Conservation (phyloP, 2,329 filamentous ascomycete species). For the Tolypocladium pustulatum region DNA sequence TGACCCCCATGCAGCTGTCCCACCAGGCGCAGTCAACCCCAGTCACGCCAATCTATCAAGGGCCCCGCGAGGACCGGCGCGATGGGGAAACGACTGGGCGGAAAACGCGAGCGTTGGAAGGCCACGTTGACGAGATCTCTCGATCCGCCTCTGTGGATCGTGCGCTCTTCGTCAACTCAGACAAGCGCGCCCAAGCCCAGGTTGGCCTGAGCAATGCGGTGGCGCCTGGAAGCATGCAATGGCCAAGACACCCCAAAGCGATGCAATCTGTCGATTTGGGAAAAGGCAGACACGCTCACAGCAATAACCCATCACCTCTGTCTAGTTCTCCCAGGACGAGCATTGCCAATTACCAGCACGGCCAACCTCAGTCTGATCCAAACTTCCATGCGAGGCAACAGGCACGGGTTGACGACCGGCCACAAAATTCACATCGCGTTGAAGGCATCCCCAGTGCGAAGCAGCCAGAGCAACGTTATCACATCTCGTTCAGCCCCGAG, state of each 20-base stretch:
- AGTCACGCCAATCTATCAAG: slow-evolving; percentile 26
- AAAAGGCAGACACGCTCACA: slow-evolving; percentile 15
- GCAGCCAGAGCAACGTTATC: neutral
- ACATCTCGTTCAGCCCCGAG: neutral
- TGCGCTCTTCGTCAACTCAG: slow-evolving; percentile 44
- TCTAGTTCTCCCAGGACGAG: slow-evolving; percentile 24
- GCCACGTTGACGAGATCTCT: slow-evolving; percentile 32
- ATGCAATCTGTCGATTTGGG: slow-evolving; percentile 33
- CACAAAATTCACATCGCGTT: slow-evolving; percentile 35
- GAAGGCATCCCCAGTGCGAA: slow-evolving; percentile 13
- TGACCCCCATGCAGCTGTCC: slow-evolving; percentile 16
- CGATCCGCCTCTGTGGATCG: slow-evolving; percentile 56
- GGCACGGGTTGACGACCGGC: slow-evolving; percentile 28
- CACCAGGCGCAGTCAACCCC: slow-evolving; percentile 17
- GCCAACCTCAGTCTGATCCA: slow-evolving; percentile 32
- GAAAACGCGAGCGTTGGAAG: slow-evolving; percentile 28
- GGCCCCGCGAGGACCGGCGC: slow-evolving; percentile 26
- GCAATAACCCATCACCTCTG: slow-evolving; percentile 25
- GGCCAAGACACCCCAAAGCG: slow-evolving; percentile 33
- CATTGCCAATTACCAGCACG: slow-evolving; percentile 28
- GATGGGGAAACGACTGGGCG: slow-evolving; percentile 25
- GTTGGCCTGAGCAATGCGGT: slow-evolving; percentile 52
- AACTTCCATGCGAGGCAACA: slow-evolving; percentile 24
- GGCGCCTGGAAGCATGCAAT: slow-evolving; percentile 49
- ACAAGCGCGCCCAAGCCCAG: slow-evolving; percentile 55